Conservation (phyloP, 2,329 filamentous ascomycete genomes). For the Pseudofabraea citricarpa region DNA sequence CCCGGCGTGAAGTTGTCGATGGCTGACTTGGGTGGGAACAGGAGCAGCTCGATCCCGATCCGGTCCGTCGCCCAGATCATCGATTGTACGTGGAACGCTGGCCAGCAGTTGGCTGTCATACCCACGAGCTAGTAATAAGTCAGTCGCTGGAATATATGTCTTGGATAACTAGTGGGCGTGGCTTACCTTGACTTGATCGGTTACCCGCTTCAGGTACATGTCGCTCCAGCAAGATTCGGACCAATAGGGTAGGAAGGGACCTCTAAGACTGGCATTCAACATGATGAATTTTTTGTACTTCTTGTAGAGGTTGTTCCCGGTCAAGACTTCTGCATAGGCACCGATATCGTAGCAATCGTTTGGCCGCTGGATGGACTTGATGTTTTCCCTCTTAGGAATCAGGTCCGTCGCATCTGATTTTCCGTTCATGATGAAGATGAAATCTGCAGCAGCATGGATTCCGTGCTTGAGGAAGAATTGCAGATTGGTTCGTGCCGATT, state of each 20-base stretch:
- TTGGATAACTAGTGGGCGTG: neutral
- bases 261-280: constrained; percentile 25
- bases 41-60: constrained; percentile 17
- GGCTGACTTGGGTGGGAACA: constrained; percentile 14
- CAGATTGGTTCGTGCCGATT: constrained; percentile 19
- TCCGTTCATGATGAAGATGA: constrained; percentile 25
- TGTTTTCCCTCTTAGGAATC: constrained; percentile 17
- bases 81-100: constrained; percentile 22
- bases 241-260: constrained; percentile 25
- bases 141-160: constrained; percentile 4
- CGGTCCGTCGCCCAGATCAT: constrained; percentile 27
- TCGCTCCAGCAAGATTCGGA: constrained; percentile 22
- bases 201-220: constrained; percentile 18
- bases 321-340: constrained; percentile 20
- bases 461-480: constrained; percentile 24
- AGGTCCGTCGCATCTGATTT: constrained; percentile 11
- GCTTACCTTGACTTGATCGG: constrained; percentile 21
- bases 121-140: constrained; percentile 20
- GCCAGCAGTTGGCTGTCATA: constrained; percentile 24
- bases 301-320: constrained; percentile 19
- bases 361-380: constrained; percentile 15
- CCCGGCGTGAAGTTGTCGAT: constrained; percentile 7
- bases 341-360: constrained; percentile 27
- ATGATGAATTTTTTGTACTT: constrained; percentile 22
- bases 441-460: constrained; percentile 23